Conservation (phyloP, 495 filamentous ascomycete genomes). For the Penicillium verhagenii region DNA sequence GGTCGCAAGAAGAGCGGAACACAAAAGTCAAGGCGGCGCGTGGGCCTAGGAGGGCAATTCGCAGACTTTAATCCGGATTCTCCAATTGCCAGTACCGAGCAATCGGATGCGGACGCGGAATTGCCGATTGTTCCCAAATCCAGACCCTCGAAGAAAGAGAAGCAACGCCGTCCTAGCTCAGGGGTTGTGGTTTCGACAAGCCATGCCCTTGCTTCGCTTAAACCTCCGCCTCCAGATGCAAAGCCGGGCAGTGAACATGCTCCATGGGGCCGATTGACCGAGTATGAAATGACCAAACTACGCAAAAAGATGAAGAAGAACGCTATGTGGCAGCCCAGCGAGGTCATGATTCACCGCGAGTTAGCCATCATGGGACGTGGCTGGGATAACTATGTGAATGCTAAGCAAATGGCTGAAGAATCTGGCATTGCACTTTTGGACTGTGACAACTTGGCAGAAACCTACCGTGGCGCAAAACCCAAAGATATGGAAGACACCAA, state of each 20-base stretch:
- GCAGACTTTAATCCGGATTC: constrained; percentile 42
- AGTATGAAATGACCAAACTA: constrained; percentile 86
- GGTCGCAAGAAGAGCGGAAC: constrained; percentile 21
- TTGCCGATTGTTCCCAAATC: constrained; percentile 9
- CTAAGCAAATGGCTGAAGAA: constrained; percentile 66
- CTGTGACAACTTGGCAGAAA: constrained; percentile 49
- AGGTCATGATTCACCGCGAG: constrained; percentile 94
- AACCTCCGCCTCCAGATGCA: constrained; percentile 76
- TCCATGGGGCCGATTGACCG: constrained; percentile 88
- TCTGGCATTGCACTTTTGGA: constrained; percentile 64
- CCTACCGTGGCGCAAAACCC: constrained; percentile 49
- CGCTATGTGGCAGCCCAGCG: constrained; percentile 88
- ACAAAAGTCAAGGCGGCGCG: constrained; percentile 41
- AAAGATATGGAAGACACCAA: constrained; percentile 46
- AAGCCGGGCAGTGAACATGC: constrained; percentile 69
- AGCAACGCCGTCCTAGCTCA: constrained; percentile 46
- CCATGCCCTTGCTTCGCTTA: constrained; percentile 71
- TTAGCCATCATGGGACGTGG: constrained; percentile 76
- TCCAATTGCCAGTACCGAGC: constrained; percentile 46
- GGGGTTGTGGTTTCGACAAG: constrained; percentile 69
- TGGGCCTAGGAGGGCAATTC: constrained; percentile 35
- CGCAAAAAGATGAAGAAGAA: constrained; percentile 99
- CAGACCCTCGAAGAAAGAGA: constrained; percentile 39
- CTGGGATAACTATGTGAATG: constrained; percentile 66
- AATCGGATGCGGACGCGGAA: constrained; percentile 42